Evolutionary conservation across 129 eudicot genomes (phyloP), one percentile per base, ranked within the genome.

Genomic region (Artemisia tridentata): DNA sequence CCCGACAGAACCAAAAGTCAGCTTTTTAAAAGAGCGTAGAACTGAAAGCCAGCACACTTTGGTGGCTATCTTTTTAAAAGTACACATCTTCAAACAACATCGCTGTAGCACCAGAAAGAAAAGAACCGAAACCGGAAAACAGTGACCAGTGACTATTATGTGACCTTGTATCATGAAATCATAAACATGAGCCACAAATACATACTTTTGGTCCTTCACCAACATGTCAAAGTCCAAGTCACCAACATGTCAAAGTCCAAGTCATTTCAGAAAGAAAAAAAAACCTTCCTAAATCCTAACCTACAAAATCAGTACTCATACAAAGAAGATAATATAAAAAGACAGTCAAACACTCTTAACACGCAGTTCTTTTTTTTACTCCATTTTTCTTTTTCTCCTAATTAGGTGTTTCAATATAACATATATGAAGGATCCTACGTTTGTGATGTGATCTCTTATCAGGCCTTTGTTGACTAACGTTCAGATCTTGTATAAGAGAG

Each of bases 221-320:
- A 53, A 53, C 31, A 34, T 61, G 81, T 77, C 72, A 62, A 62
- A 69, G 71, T 77, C 64, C 21, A 52, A 69, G 16, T 60, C 67
- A 70, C 66, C 67, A 53, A 53, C 31, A 34, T 61, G 81, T 77
- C 72, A 62, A 62, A 69, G 71, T 77, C 64, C 21, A 52, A 69
- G 16, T 60, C 67, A 70, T 53, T 78, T 18, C 13, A 56, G n/a
- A 29, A 34, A 15, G 47, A 48, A n/a, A 25, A 53, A 52, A 12
- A 5, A 59, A 57, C 17, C 68, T 52, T 63, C 45, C 45, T 38
- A 38, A 38, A 38, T 18, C 77, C 81, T 78, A 67, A 71, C 55
- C 54, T 41, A 54, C 77, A 78, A 71, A 71, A 71, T 71, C 66
- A 78, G 77, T 78, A 53, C 81, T 69, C 69, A n/a, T 25, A 77